A percentile compares a stretch with the other conserved stretches of the same genome.
Conservation (phyloP, 2,329 filamentous ascomycete genomes). For the Cercospora sp. region DNA sequence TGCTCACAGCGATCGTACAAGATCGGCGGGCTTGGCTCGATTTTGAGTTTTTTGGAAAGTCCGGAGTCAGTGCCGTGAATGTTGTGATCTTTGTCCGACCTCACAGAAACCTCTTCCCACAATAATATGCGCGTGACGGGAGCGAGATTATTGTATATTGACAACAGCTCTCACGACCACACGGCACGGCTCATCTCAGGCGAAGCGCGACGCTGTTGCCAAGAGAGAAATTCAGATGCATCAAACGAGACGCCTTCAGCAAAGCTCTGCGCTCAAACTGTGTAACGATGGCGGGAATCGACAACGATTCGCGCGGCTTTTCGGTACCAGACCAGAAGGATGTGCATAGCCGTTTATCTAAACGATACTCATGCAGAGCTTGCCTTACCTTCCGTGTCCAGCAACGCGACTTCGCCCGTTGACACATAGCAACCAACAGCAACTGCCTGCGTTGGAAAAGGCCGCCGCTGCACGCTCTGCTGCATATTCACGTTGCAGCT, state of each 20-base stretch:
- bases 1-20: neutral
- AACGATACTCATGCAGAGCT: neutral
- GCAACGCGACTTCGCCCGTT: neutral
- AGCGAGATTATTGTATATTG: neutral
- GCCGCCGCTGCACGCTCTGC: neutral
- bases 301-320: neutral
- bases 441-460: neutral
- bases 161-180: neutral
- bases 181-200: neutral
- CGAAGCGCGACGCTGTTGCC: neutral
- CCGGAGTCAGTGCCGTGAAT: neutral
- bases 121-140: neutral
- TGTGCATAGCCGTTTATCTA: neutral
- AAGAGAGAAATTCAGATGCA: neutral
- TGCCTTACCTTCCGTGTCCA: neutral
- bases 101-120: neutral
- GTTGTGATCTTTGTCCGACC: neutral
- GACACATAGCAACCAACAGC: neutral
- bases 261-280: slow-evolving; percentile 5
- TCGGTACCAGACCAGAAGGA: slow-evolving; percentile 3
- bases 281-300: slow-evolving; percentile 5
- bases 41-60: neutral
- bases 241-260: neutral
- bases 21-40: neutral
- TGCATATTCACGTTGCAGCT: neutral